Evolutionary conservation across 2,329 filamentous ascomycete species (phyloP).

Genomic region (Alternaria angustiovoidea): DNA sequence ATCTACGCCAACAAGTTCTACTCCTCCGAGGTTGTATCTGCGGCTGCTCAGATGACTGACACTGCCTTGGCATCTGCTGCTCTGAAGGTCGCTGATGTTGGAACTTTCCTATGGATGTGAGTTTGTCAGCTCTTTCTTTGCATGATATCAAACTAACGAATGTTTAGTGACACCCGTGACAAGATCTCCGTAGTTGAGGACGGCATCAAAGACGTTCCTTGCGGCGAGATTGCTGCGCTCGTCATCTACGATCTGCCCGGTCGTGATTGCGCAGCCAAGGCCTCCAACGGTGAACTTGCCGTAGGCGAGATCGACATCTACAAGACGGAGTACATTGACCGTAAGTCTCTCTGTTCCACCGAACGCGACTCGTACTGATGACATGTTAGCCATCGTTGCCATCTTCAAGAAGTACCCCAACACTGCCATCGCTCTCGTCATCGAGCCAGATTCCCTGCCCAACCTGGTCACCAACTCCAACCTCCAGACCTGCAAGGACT

Average conservation of each 20-base stretch:
- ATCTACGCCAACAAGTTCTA: slow-evolving; percentile 64
- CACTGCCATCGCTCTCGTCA: slow-evolving; percentile 51
- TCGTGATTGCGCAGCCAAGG: slow-evolving; percentile 70
- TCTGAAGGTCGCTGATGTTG: slow-evolving; percentile 58
- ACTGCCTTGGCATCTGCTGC: slow-evolving; percentile 62
- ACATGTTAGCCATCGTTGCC: slow-evolving; percentile 56
- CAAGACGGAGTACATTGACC: slow-evolving; percentile 63
- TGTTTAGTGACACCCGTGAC: slow-evolving; percentile 59
- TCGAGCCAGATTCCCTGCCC: slow-evolving; percentile 70
- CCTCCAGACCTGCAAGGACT: slow-evolving; percentile 64
- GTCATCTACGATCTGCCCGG: slow-evolving; percentile 72
- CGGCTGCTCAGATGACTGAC: slow-evolving; percentile 66
- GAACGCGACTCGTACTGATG: slow-evolving; percentile 3
- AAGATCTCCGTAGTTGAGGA: slow-evolving; percentile 58
- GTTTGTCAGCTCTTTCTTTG: slow-evolving; percentile 25
- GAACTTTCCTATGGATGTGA: slow-evolving; percentile 64
- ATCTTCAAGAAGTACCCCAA: slow-evolving; percentile 64
- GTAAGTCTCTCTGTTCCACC: slow-evolving; percentile 28
- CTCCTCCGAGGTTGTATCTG: slow-evolving; percentile 60
- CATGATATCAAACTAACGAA: not conserved
- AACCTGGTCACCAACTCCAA: slow-evolving; percentile 70
- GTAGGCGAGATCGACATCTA: slow-evolving; percentile 61
- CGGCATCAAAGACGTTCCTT: slow-evolving; percentile 60
- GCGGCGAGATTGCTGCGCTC: slow-evolving; percentile 60
- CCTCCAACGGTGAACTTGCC: slow-evolving; percentile 71